Conservation (phyloP, 805 yeast genomes). For the Starmerella ratchasimensis region DNA sequence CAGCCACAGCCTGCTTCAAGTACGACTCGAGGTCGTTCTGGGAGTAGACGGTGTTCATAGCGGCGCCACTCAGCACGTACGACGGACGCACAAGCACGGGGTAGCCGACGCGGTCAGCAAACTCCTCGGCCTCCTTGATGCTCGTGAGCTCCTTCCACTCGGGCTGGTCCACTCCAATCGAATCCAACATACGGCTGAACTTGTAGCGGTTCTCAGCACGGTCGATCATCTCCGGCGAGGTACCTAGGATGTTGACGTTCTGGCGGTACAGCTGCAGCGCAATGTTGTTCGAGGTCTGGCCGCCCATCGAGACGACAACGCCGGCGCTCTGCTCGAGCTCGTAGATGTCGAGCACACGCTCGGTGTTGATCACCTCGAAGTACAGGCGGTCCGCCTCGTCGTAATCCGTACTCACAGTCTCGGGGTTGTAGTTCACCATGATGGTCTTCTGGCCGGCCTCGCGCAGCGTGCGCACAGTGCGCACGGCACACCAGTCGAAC, state of each 20-base stretch:
- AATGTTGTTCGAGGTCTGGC: conserved; percentile 94
- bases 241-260: conserved; percentile 88
- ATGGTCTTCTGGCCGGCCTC: conserved; percentile 77
- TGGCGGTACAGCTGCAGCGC: conserved; percentile 87
- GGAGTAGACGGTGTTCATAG: conserved; percentile 93
- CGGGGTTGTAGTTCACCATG: conserved; percentile 97
- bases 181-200: conserved; percentile 93
- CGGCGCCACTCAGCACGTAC: conserved; percentile 95
- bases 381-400: conserved; percentile 96
- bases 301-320: conserved; percentile 96
- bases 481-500: conserved; percentile 98
- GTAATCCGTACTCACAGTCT: conserved; percentile 96
- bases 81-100: conserved; percentile 97
- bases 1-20: conserved; percentile 88
- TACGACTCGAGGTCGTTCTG: conserved; percentile 76
- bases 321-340: conserved; percentile 83
- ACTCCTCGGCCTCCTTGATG: conserved; percentile 77
- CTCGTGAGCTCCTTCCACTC: conserved; percentile 98
- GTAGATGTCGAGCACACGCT: conserved; percentile 87
- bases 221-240: conserved; percentile 97
- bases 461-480: conserved; percentile 88
- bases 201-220: conserved; percentile 96
- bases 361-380: conserved; percentile 88
- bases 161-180: conserved; percentile 95
- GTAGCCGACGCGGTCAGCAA: conserved; percentile 80